phyloP scores from a whole-genome alignment of 225 moss, liverwort and hornwort species.

The Antitrichia curtipendula region DNA sequence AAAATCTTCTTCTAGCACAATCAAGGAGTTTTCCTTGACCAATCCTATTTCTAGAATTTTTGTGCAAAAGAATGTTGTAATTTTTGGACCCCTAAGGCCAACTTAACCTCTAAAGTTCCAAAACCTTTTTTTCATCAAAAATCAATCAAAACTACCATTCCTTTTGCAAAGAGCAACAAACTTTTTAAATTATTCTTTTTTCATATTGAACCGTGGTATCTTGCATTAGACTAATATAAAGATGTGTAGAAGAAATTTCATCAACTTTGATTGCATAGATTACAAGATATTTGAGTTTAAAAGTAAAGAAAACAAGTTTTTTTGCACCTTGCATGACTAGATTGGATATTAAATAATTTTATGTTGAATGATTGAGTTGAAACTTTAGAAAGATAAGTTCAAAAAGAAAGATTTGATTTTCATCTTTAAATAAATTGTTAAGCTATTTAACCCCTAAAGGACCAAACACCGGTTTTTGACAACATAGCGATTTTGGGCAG shows the following conservation, averaged over 20 bases:
- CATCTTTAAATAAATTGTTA: not conserved
- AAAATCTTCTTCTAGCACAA: not conserved
- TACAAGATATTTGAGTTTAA: not conserved
- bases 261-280: too few species aligned
- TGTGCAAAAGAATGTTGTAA: not conserved
- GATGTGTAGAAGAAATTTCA: not conserved
- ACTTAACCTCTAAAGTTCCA: not conserved
- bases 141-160: not conserved
- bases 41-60: not conserved
- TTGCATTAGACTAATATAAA: not conserved
- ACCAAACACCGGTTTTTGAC: too few species aligned
- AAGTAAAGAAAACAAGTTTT: not conserved
- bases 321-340: not conserved
- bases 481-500: too few species aligned
- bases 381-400: too few species aligned
- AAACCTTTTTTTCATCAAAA: not conserved
- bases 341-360: not conserved
- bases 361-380: too few species aligned
- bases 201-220: accelerated
- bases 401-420: not conserved
- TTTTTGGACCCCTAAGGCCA: not conserved
- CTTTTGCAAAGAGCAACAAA: not conserved
- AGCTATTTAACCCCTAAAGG: too few species aligned
- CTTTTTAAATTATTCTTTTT: not conserved
- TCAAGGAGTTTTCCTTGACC: accelerated